Base-by-base conservation (phyloP, 2,329 filamentous ascomycete genomes). In the Xylaria arbuscula region DNA sequence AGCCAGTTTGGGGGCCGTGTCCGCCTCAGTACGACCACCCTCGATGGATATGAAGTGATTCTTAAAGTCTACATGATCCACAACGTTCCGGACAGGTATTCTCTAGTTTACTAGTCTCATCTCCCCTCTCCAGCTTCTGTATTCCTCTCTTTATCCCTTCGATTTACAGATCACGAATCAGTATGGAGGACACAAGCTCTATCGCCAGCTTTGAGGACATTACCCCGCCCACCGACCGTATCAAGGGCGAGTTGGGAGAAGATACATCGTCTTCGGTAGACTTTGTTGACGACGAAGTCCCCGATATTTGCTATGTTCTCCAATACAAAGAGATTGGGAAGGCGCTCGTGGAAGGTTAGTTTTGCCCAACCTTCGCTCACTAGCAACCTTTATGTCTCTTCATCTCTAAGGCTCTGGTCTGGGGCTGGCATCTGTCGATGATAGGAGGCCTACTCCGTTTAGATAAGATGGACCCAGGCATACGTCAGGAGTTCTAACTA, bases 291-390 rank as follows among this genome's bases (percentile, higher is more conserved):
- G 73, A 72, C 2, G 79, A 80, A n/a, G 76, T 80, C 8, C 81
- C 82, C 2, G 80, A 83, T 48, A 74, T 85, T 15, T 76, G 81
- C 54, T 82, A 84, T 67, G 77, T 82, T 3, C 74, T 85, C 40
- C 79, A 81, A 63, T 83, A 83, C 70, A 75, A 80, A 53, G 77
- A 76, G 13, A 70, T 75, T 54, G 72, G 69, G 17, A 79, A 81
- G 45, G 77, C 74, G 11, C 47, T 80, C 19, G 70, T 82, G 32
- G 78, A 83, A 60, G 71, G 83, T 82, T 47, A 34, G 9, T 60
- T 28, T 32, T 45, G 19, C 15, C 24, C 2, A 22, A 32, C 15
- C 3, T n/a, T 22, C 34, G 42, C 17, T 36, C 50, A 17, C 32
- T 32, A n/a, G 40, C 10, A 28, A 15, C 4, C 34, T 13, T 54